Evolutionary conservation across 441 rosid genomes (phyloP), one percentile per base, ranked within the genome.

Genomic region (Cnidoscolus chayamansa): DNA sequence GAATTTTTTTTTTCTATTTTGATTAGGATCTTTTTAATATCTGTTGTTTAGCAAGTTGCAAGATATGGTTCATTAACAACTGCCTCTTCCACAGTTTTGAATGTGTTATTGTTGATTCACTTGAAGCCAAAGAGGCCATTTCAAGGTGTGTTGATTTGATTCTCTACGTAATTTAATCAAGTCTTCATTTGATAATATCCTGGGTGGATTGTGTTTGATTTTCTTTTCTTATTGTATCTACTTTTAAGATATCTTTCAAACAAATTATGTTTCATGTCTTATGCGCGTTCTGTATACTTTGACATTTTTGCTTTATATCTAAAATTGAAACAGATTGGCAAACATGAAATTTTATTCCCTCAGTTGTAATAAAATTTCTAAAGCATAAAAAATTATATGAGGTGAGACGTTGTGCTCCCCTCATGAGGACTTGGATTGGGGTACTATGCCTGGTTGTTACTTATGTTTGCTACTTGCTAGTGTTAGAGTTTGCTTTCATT

Each of bases 71-170:
- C 16, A 62, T 70, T 75, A 47, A 50, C 4, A 35, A 72, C 25
- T 74, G 67, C 66, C 49, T 75, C 64, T 74, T 68, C 32, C 43
- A 40, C 92, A 96, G 99, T 63, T 96, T 88, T 85, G 97, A 96
- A 84, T 97, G 97, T 77, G 79, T 93, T 74, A 75, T 96, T 74
- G 90, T 84, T 48, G 92, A 88, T 82, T 89, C 97, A 43, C 84
- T 96, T 76, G 97, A 89, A 85, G 96, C 90, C 74, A 84, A 85
- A 83, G 96, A 86, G 77, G 93, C 84, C 25, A 78, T 90, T 78
- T 84, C 96, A 77, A 89, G 98, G 99, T 93, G 67, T 49, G 79
- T 71, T 17, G 59, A 58, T 74, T 81, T 77, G 60, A 40, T 72
- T 65, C 69, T 75, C 37, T 67, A 30, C 37, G 2, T 67, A 10